Evolutionary conservation across 2,329 filamentous ascomycete genomes (phyloP).

Genomic region (Fusarium verrucosum): DNA sequence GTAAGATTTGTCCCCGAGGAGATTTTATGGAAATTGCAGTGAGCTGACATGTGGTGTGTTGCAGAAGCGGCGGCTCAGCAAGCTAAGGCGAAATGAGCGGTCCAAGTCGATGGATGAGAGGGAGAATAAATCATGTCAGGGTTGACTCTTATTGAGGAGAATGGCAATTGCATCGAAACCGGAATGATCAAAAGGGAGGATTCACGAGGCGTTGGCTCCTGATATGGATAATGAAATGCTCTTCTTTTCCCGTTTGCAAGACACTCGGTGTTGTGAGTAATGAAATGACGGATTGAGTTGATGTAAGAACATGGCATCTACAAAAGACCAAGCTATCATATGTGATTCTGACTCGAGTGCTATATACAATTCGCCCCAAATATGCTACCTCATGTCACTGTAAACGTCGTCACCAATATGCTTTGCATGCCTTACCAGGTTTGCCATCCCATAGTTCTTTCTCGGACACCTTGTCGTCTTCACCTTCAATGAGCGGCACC

Average conservation of each 20-base stretch:
- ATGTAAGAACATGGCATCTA: not conserved
- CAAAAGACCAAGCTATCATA: not conserved
- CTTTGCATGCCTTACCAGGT: conserved; percentile 50
- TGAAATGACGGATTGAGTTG: not conserved
- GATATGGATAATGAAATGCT: conserved; percentile 44
- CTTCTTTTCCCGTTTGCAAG: conserved; percentile 23
- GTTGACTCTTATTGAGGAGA: conserved; percentile 7
- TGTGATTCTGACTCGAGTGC: not conserved
- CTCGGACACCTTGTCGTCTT: conserved; percentile 45
- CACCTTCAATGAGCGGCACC: conserved; percentile 54
- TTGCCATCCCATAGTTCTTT: conserved; percentile 53
- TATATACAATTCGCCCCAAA: not conserved
- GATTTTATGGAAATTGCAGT: not conserved
- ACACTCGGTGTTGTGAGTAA: not conserved
- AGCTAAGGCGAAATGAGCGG: conserved; percentile 62
- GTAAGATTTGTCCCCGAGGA: conserved; percentile 54
- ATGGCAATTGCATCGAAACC: conserved; percentile 27
- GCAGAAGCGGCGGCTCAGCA: conserved; percentile 67
- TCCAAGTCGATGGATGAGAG: not conserved
- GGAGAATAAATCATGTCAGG: conserved; percentile 9
- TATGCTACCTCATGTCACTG: not conserved
- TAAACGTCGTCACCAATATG: conserved; percentile 49
- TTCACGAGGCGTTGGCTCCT: conserved; percentile 44
- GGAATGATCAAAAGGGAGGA: conserved; percentile 31
- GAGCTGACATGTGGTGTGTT: conserved; percentile 15